Base-by-base conservation (phyloP, 169 alveolate genomes). In the Eimeria maxima region DNA sequence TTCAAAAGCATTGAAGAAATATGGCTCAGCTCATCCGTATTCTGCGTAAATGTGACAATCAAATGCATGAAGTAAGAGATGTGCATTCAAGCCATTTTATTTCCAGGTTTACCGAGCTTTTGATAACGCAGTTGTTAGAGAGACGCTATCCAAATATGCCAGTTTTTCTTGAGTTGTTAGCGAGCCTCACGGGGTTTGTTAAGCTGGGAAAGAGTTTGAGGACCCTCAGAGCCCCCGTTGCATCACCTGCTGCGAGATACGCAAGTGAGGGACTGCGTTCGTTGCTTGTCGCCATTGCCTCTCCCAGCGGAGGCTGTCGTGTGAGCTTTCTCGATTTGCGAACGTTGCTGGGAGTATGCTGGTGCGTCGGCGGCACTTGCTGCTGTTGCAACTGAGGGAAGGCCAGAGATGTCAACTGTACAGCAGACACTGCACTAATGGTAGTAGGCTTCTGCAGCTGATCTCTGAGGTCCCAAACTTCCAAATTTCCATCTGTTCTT, bases 381-480 rank as follows among this genome's bases (percentile, higher is more conserved):
- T 83, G 73, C 74, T 53, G 73, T 53, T 53, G 67, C 91, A 83
- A 60, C n/a, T 83, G 71, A 53, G 91, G 91, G 16, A 83, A 83
- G 45, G 91, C 91, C 50, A 83, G 71, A 27, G 91, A 47, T 0
- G 91, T 83, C 91, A 83, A 53, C 65, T 45, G 73, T 7, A 74
- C 27, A 11, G 91, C 91, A 83, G 91, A 83, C 29, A 83, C 71
- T 11, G 91, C 73, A 24, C 71, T 57, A 27, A 57, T 11, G n/a
- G 71, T 29, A 13, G 71, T 83, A 6, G 91, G 91, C 50, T 83
- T 83, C 44, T 53, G 91, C 33, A 83, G 74, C 73, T 92, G 96
- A 60, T 92, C 96, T 16, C 83, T 27, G 27, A 92, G 80, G 73
- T 92, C 96, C 96, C 96, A 92, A 60, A 92, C 96, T 57, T 92